phyloP scores from a whole-genome alignment of 108 stramenopile species.

The Fistulifera pelliculosa region DNA sequence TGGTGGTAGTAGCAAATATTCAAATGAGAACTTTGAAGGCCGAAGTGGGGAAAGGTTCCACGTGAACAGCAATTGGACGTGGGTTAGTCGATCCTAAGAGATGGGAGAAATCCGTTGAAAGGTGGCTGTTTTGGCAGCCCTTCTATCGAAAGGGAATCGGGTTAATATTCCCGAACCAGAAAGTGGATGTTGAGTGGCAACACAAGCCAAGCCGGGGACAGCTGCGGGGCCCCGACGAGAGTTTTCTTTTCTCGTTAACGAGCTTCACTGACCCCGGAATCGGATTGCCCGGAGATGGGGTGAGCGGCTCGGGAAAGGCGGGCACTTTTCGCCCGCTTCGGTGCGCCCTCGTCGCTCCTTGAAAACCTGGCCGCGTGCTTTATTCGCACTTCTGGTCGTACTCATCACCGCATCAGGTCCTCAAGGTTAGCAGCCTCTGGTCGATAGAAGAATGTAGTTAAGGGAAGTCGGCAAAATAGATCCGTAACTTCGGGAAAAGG shows the following conservation, averaged over 20 bases:
- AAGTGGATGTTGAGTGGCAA: conserved; percentile 89
- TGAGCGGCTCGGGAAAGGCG: conserved; percentile 78
- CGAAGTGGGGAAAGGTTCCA: conserved; percentile 86
- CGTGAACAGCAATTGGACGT: conserved; percentile 88
- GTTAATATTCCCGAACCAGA: conserved; percentile 92
- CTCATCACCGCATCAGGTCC: conserved; percentile 98
- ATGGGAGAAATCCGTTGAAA: conserved; percentile 86
- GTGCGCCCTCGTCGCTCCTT: conserved; percentile 86
- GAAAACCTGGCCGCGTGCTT: conserved; percentile 83
- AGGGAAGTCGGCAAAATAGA: conserved; percentile 81
- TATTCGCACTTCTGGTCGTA: conserved; percentile 81
- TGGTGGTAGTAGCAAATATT: conserved; percentile 97
- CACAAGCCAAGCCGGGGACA: conserved; percentile 85
- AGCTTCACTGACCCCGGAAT: conserved; percentile 78
- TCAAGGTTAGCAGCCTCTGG: conserved; percentile 93
- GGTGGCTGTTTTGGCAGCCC: conserved; percentile 64
- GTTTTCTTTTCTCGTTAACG: conserved; percentile 95
- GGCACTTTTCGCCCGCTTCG: conserved; percentile 71
- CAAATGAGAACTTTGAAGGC: conserved; percentile 92
- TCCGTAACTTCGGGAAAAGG: conserved; percentile 86
- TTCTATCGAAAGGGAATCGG: conserved; percentile 89
- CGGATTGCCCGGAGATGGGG: conserved; percentile 86
- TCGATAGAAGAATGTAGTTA: conserved; percentile 97
- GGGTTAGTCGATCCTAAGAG: conserved; percentile 89
- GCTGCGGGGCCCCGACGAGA: conserved; percentile 82